Base-by-base conservation (phyloP, 805 yeast genomes). In the Metschnikowia continentalis region DNA sequence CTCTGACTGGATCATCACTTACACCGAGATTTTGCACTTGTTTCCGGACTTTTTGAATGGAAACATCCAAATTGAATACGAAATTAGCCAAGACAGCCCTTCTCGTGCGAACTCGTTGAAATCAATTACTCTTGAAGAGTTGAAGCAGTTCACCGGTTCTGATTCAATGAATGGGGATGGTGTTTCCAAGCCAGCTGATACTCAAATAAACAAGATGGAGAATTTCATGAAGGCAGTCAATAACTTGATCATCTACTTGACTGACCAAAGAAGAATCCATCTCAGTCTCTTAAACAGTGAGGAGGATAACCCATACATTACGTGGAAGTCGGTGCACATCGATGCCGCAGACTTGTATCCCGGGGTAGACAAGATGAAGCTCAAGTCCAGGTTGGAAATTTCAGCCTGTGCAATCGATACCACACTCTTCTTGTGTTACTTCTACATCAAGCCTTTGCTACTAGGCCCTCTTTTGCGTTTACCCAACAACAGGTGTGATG, bases 391-490 rank as follows among this genome's bases (percentile, higher is more conserved):
- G 22, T 51, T 73, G 35, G 57, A 59, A 4, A 62, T 64, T 20
- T 59, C 70, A 20, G 77, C 79, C 0, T 64, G 73, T 10, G 68
- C 81, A 42, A 79, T 94, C 2, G 99, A 92, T 61, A 86, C 96
- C 0, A 76, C 89, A 0, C 72, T 94, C 17, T 89, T 92, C 60
- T 74, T 81, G 47, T 81, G 94, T 53, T 92, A 94, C 62, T 72
- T 82, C 51, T 63, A 81, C n/a, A 80, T 81, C 32, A 81, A 81
- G 49, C 87, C 88, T 0, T 78, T 85, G 54, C 74, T 92, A 63
- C 78, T 92, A 13, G 96, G 92, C 0, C 94, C 98, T 0, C 78
- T 92, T 19, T 74, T 92, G 5, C 74, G 98, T 45, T 76, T 90
- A 1, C 77, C 78, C 0, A 79, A 81, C 26, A 94, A 91, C 64